These are phyloP conservation scores for Ilyonectria sp. DNA, from an alignment of 2,329 filamentous ascomycete species.

Conservation along the genomic window DNA sequence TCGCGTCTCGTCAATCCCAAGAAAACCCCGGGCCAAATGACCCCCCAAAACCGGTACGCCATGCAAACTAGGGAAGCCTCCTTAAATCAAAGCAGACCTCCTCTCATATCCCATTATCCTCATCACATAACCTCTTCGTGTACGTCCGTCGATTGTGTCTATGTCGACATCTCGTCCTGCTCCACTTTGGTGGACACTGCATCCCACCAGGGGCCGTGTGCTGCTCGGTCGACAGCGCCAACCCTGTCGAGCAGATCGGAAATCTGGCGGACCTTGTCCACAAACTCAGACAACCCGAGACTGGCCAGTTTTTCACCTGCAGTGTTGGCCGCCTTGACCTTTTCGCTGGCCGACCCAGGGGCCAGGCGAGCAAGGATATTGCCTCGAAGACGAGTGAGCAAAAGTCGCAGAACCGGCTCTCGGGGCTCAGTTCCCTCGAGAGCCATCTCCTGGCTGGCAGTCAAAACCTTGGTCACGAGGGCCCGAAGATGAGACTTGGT, in stretches of 20 bases:
- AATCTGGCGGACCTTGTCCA: constrained; percentile 77
- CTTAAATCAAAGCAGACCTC: constrained; percentile 19
- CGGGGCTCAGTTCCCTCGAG: constrained; percentile 59
- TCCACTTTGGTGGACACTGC: constrained; percentile 71
- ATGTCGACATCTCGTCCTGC: constrained; percentile 54
- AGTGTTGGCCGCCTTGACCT: constrained; percentile 77
- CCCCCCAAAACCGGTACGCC: constrained; percentile 18
- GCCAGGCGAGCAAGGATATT: constrained; percentile 77
- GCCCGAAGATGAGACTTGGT: constrained; percentile 73
- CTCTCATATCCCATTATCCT: constrained; percentile 30
- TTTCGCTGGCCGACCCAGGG: constrained; percentile 78
- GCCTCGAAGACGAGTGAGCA: constrained; percentile 76
- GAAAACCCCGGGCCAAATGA: constrained; percentile 4
- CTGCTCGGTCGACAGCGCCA: constrained; percentile 76
- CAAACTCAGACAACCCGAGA: constrained; percentile 81
- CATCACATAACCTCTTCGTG: constrained; percentile 3
- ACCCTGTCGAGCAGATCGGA: constrained; percentile 78
- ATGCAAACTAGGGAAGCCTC: constrained; percentile 11
- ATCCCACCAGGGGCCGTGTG: constrained; percentile 81
- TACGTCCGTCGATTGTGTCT: constrained; percentile 18
- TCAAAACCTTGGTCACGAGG: constrained; percentile 70
- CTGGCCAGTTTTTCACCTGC: constrained; percentile 79
- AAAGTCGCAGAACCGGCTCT: constrained; percentile 74
- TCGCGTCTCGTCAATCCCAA: constrained; percentile 2
- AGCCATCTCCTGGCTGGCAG: constrained; percentile 64